These are phyloP conservation scores for Decorospora gaudefroyi DNA, from an alignment of 2,329 filamentous ascomycete genomes.

Conservation along the genomic window DNA sequence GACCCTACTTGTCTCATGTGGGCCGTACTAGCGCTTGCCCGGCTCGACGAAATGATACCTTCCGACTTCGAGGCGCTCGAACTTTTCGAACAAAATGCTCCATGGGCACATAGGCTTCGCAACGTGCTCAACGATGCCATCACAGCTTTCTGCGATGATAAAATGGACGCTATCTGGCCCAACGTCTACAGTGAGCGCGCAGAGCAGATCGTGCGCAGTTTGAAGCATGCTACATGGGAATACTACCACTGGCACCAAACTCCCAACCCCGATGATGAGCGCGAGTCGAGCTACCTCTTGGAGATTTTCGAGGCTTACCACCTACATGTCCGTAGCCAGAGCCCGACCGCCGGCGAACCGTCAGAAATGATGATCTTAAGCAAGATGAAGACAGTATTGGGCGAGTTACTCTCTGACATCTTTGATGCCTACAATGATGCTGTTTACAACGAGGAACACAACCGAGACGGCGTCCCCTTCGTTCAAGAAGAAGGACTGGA, in stretches of 20 bases:
- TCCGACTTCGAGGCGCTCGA: too few species aligned
- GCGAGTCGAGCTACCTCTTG: not conserved
- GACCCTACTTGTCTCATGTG: constrained; percentile 1
- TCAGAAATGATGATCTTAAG: not conserved
- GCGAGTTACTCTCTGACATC: not conserved
- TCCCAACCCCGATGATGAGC: not conserved
- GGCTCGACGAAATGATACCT: constrained; percentile 2
- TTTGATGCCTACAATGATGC: not conserved
- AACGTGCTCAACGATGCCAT: not conserved
- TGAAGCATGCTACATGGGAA: not conserved
- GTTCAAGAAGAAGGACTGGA: too few species aligned
- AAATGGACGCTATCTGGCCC: not conserved
- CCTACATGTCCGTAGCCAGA: too few species aligned
- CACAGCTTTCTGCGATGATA: not conserved
- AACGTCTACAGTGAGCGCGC: not conserved
- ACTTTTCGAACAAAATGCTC: too few species aligned
- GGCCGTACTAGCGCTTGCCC: not conserved
- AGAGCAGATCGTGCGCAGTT: not conserved
- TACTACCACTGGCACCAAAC: not conserved
- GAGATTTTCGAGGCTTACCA: not conserved
- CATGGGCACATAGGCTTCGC: not conserved
- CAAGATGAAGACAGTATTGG: not conserved
- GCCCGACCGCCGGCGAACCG: too few species aligned
- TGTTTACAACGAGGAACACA: not conserved
- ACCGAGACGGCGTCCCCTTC: too few species aligned